Evolutionary conservation across 768 basidiomycete species (phyloP), one percentile per base, ranked within the genome.

Genomic region (Boletus reticuloceps): DNA sequence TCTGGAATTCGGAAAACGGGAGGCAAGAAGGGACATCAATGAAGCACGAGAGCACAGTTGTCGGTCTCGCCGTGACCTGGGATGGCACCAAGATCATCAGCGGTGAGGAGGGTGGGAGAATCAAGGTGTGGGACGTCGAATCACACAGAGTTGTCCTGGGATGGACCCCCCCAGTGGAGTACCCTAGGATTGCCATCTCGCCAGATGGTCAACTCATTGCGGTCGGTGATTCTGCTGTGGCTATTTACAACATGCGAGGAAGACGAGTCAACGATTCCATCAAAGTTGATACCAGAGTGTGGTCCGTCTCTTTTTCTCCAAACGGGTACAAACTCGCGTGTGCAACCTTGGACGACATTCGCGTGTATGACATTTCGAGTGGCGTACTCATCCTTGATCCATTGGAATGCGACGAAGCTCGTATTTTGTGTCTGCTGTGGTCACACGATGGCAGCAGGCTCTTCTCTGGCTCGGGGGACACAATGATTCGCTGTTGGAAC

Each of bases 401-500:
- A 17, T 0, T 14, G 38, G 5, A 1, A 7, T 25, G n/a, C 9
- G 7, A 37, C n/a, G 14, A 6, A 37, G 10, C 7, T 16, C 6
- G 10, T 0, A 12, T 25, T 16, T 3, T 1, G 17, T 16, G 45
- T 19, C 6, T 62, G 19, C 31, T 43, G 2, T 62, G 55, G 60
- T 44, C 55, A 8, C 36, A 3, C 8, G 54, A 62, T 10, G 49
- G 50, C 2, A 47, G 9, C 6, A n/a, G 25, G 4, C 40, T 60
- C 25, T 54, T 56, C 29, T 54, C 55, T 29, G 41, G 27, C 2
- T 48, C 49, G 0, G 0, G 6, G 0, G 51, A 59, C n/a, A 19
- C 37, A 3, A 59, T 54, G 4, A 63, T 63, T 47, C 50, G 50
- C 2, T 49, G 51, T 17, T 63, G 61, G 61, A 19, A 50, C 12